These are phyloP conservation scores for Lycium ferocissimum DNA, from an alignment of 257 asterid genomes.

Conservation along the genomic window DNA sequence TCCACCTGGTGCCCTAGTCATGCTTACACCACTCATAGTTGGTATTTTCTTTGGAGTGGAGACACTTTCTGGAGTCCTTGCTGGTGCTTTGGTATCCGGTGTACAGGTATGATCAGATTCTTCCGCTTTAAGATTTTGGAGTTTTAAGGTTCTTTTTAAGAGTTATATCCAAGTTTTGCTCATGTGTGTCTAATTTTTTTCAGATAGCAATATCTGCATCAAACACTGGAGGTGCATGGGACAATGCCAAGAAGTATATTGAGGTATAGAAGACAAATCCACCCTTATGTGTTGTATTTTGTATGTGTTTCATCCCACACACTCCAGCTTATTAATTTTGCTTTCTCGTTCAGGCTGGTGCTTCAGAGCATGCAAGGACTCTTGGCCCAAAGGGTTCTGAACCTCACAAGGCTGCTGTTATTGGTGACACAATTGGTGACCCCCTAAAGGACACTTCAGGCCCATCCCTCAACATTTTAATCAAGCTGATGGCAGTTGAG, in stretches of 20 bases:
- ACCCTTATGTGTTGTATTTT: background rate
- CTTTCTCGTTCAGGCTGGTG: conserved; percentile 49
- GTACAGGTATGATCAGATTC: conserved; percentile 65
- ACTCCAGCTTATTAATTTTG: background rate
- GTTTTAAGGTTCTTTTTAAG: background rate
- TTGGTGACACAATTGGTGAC: conserved; percentile 60
- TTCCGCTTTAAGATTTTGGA: background rate
- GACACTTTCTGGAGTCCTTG: conserved; percentile 90
- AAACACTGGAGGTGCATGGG: conserved; percentile 66
- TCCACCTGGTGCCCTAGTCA: conserved; percentile 94
- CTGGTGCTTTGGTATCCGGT: conserved; percentile 92
- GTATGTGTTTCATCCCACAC: background rate
- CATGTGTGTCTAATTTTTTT: background rate
- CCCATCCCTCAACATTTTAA: conserved; percentile 57
- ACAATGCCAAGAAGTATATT: conserved; percentile 57
- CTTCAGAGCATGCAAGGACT: conserved; percentile 54
- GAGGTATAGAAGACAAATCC: conserved; percentile 42
- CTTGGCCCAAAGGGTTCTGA: conserved; percentile 63
- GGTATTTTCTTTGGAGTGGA: conserved; percentile 88
- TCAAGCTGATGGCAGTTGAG: conserved; percentile 63
- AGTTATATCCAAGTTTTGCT: background rate
- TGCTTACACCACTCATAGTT: conserved; percentile 89
- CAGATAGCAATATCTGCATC: conserved; percentile 63
- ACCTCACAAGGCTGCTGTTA: conserved; percentile 63
- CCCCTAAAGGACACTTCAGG: conserved; percentile 62